phyloP scores from a whole-genome alignment of 352 stramenopile species.

The Pythium myriotylum region DNA sequence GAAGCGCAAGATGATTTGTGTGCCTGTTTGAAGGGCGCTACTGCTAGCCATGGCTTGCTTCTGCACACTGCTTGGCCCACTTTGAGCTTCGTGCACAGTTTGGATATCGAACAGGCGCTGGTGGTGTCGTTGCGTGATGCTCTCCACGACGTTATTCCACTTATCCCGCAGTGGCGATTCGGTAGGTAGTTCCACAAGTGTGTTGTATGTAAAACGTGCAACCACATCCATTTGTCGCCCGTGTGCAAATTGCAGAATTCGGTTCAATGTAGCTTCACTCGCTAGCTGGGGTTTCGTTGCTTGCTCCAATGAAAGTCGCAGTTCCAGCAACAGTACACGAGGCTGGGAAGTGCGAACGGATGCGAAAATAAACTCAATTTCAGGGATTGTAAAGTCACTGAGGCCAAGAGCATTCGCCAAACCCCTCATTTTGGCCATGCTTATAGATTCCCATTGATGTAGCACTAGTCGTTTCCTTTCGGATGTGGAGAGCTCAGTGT shows the following conservation, averaged over 20 bases:
- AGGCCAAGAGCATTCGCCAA: constrained; percentile 46
- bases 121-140: constrained; percentile 38
- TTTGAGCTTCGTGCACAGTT: constrained; percentile 47
- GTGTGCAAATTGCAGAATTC: constrained; percentile 43
- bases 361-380: constrained; percentile 61
- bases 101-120: constrained; percentile 41
- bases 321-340: constrained; percentile 24
- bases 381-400: constrained; percentile 48
- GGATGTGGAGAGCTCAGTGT: constrained; percentile 17
- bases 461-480: constrained; percentile 49
- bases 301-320: not conserved
- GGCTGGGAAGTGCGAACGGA: constrained; percentile 31
- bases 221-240: constrained; percentile 46
- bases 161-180: constrained; percentile 17
- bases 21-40: constrained; percentile 35
- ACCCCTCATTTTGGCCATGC: constrained; percentile 36
- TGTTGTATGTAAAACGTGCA: constrained; percentile 36
- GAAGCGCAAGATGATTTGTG: constrained; percentile 49
- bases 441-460: constrained; percentile 47
- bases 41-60: constrained; percentile 30
- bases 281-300: not conserved
- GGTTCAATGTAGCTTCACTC: not conserved
- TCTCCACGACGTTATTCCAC: constrained; percentile 35
- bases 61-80: constrained; percentile 34
- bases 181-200: constrained; percentile 27